Conservation (phyloP, 2,329 filamentous ascomycete genomes). For the Colletotrichum limetticola region DNA sequence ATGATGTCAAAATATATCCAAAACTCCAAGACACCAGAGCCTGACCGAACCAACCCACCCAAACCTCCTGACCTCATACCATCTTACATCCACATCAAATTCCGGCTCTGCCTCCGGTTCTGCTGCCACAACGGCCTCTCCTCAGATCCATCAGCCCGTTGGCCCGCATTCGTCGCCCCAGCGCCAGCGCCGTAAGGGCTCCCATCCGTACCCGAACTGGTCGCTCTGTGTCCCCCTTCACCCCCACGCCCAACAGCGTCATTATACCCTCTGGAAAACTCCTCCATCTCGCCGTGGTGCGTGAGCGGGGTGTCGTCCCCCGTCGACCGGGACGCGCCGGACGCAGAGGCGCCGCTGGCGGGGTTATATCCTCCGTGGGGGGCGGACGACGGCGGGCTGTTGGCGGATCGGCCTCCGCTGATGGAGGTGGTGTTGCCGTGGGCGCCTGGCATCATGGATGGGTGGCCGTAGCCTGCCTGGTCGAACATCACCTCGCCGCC, state of each 20-base stretch:
- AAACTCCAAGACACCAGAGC: slow-evolving; percentile 19
- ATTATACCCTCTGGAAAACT: slow-evolving; percentile 56
- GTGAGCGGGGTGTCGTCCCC: slow-evolving; percentile 53
- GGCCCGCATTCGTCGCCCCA: slow-evolving; percentile 9
- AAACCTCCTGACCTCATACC: not conserved
- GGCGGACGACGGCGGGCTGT: not conserved
- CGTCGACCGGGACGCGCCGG: slow-evolving; percentile 41
- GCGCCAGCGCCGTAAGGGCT: slow-evolving; percentile 14
- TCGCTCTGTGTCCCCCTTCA: slow-evolving; percentile 48
- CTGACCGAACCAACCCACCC: not conserved
- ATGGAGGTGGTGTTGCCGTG: slow-evolving; percentile 35
- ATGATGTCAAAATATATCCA: not conserved
- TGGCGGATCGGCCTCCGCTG: slow-evolving; percentile 19
- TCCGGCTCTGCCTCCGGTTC: slow-evolving; percentile 59
- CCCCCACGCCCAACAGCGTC: slow-evolving; percentile 50
- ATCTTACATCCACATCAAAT: slow-evolving; percentile 58
- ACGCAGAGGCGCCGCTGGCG: slow-evolving; percentile 40
- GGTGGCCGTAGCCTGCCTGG: slow-evolving; percentile 29
- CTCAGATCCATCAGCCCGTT: slow-evolving; percentile 35
- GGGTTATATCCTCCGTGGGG: slow-evolving; percentile 24
- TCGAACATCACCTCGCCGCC: slow-evolving; percentile 31
- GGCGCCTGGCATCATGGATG: slow-evolving; percentile 33
- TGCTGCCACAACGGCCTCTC: slow-evolving; percentile 64
- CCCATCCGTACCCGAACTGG: slow-evolving; percentile 31
- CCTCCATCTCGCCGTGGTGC: slow-evolving; percentile 51